phyloP scores from a whole-genome alignment of 257 asterid genomes.

The Plantago major region DNA sequence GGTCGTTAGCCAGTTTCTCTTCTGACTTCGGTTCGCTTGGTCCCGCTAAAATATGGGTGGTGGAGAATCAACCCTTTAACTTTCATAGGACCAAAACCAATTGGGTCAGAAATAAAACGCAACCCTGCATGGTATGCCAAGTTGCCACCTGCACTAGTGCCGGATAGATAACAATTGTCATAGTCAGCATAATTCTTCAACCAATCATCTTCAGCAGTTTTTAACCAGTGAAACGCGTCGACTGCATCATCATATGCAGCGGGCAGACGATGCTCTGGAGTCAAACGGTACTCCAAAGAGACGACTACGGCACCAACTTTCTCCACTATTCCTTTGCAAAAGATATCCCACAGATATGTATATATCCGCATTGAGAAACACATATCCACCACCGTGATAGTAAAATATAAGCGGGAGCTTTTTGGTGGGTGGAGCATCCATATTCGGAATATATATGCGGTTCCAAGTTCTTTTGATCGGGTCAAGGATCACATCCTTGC shows the following conservation, averaged over 20 bases:
- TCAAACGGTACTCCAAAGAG: constrained; percentile 37
- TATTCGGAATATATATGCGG: constrained; percentile 39
- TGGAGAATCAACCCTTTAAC: constrained; percentile 26
- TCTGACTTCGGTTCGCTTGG: constrained; percentile 25
- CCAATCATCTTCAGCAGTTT: constrained; percentile 28
- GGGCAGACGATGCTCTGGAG: constrained; percentile 43
- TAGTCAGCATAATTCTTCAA: constrained; percentile 29
- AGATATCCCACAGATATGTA: constrained; percentile 22
- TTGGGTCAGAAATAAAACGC: not conserved
- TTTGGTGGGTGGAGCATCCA: not conserved
- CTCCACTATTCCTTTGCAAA: constrained; percentile 30
- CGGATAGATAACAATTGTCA: constrained; percentile 26
- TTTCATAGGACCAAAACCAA: constrained; percentile 14
- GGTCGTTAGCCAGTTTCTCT: constrained; percentile 21
- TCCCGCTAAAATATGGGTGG: constrained; percentile 28
- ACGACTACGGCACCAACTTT: constrained; percentile 30
- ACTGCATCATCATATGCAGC: constrained; percentile 45
- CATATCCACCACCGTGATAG: constrained; percentile 44
- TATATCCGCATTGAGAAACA: constrained; percentile 27
- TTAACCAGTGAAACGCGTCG: constrained; percentile 34
- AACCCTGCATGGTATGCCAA: constrained; percentile 35
- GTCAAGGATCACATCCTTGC: constrained; percentile 40
- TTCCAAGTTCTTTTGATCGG: constrained; percentile 35
- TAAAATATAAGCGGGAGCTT: constrained; percentile 35
- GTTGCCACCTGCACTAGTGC: constrained; percentile 39